Evolutionary conservation across 208 protist species (phyloP).

Genomic region (Crithidia fasciculata): DNA sequence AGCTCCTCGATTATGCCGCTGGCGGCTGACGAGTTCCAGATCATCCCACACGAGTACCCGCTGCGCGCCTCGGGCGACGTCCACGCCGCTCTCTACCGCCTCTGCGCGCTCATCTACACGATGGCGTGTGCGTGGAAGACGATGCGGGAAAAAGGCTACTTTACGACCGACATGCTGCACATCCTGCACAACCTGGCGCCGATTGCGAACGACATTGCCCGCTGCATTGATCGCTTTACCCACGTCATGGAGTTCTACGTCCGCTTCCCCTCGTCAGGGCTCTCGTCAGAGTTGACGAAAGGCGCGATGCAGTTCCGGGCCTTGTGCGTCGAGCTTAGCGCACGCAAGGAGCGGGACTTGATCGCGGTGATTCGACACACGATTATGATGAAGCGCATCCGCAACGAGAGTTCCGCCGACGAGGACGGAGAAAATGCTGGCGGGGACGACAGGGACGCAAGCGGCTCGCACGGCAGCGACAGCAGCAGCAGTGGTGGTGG

Average conservation of each 20-base stretch:
- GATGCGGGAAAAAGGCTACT: conserved; percentile 83
- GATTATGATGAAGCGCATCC: conserved; percentile 43
- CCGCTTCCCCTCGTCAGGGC: conserved; percentile 42
- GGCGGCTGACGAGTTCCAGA: conserved; percentile 66
- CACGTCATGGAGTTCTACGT: conserved; percentile 65
- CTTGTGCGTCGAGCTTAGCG: conserved; percentile 57
- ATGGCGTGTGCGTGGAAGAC: conserved; percentile 82
- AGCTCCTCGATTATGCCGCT: conserved; percentile 65
- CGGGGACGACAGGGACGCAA: not conserved
- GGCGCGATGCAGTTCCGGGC: conserved; percentile 65
- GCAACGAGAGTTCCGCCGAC: not conserved
- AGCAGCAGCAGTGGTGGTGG: not conserved
- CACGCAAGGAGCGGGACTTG: conserved; percentile 59
- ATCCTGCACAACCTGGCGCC: conserved; percentile 72
- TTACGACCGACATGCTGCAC: conserved; percentile 64
- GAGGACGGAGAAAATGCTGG: not conserved
- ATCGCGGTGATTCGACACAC: conserved; percentile 55
- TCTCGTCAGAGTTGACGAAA: conserved; percentile 65
- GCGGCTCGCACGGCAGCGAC: not conserved
- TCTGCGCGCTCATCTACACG: conserved; percentile 69
- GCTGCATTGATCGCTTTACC: conserved; percentile 60
- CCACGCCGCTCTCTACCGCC: conserved; percentile 68
- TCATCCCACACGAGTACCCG: conserved; percentile 65
- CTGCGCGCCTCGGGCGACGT: conserved; percentile 62
- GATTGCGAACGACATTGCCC: conserved; percentile 53